These are phyloP conservation scores for Pleurotus ostreatus DNA, from an alignment of 768 basidiomycete species.

Conservation along the genomic window DNA sequence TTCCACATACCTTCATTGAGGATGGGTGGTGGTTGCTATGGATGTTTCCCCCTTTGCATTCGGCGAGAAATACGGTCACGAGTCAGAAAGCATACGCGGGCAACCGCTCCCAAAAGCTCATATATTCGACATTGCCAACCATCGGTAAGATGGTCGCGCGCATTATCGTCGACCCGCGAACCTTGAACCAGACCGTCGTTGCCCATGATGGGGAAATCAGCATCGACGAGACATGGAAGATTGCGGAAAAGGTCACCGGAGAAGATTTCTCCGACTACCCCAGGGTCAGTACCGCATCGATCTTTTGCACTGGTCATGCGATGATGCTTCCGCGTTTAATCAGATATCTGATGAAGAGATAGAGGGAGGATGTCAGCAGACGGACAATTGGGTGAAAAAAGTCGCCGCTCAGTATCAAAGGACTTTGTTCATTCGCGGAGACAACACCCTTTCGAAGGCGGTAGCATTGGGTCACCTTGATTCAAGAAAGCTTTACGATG, in stretches of 20 bases:
- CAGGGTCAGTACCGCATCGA: conserved; percentile 1
- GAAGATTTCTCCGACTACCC: conserved; percentile 15
- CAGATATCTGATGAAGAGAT: background rate
- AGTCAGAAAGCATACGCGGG: conserved; percentile 11
- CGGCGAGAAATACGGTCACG: conserved; percentile 6
- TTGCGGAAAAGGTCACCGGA: conserved; percentile 18
- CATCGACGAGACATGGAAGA: conserved; percentile 16
- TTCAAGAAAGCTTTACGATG: conserved; percentile 25
- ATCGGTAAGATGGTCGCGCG: conserved; percentile 24
- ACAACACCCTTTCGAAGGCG: conserved; percentile 21
- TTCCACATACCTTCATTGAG: conserved; percentile 27
- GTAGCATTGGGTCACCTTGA: conserved; percentile 22
- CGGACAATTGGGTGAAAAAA: background rate
- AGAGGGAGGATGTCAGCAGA: background rate
- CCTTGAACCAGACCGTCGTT: conserved; percentile 25
- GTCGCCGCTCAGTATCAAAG: conserved; percentile 12
- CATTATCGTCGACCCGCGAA: conserved; percentile 26
- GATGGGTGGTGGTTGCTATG: conserved; percentile 25
- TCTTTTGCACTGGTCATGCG: background rate
- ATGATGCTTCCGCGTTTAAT: background rate
- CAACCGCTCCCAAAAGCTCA: conserved; percentile 15
- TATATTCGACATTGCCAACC: conserved; percentile 18
- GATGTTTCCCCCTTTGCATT: conserved; percentile 10
- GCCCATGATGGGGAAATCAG: conserved; percentile 22
- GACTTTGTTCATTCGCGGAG: conserved; percentile 22